Percentiles rank a stretch among this genome's conserved stretches.
Evolutionary conservation across 176 grass and related monocot genomes (phyloP).

Genomic region (Musa acuminata): DNA sequence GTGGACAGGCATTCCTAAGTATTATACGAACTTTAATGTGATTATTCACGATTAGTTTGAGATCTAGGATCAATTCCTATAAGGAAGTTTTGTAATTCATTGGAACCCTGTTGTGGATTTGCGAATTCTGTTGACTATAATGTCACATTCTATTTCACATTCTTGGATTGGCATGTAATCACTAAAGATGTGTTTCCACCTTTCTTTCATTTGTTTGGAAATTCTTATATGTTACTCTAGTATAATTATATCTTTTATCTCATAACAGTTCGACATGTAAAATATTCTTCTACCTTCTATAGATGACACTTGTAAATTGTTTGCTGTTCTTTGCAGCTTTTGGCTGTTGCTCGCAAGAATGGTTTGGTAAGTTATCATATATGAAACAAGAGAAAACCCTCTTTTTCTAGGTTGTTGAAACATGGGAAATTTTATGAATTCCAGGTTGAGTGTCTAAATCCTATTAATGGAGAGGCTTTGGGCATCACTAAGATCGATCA

Average conservation of each 20-base stretch:
- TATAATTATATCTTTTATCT: not conserved
- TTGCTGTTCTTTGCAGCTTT: constrained; percentile 39
- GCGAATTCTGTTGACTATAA: not conserved
- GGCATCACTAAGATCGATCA: constrained; percentile 29
- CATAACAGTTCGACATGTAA: not conserved
- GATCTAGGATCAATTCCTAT: not conserved
- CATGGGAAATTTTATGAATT: constrained; percentile 19
- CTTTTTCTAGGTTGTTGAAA: constrained; percentile 4
- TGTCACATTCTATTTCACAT: not conserved
- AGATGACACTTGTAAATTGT: not conserved
- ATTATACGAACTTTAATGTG: not conserved
- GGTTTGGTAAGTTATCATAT: constrained; percentile 43
- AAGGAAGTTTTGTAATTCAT: not conserved
- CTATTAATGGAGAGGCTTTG: constrained; percentile 61
- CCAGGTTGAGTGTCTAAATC: constrained; percentile 75
- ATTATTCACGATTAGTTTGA: not conserved
- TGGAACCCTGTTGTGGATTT: not conserved
- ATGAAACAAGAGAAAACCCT: not conserved
- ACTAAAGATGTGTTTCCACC: not conserved
- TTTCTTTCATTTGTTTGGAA: not conserved
- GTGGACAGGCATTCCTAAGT: not conserved
- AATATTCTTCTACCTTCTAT: constrained; percentile 2
- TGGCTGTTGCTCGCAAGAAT: constrained; percentile 81
- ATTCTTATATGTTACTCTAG: not conserved
- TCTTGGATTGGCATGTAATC: not conserved